Conservation (phyloP, 2,329 filamentous ascomycete species). For the Phialocephala subalpina region DNA sequence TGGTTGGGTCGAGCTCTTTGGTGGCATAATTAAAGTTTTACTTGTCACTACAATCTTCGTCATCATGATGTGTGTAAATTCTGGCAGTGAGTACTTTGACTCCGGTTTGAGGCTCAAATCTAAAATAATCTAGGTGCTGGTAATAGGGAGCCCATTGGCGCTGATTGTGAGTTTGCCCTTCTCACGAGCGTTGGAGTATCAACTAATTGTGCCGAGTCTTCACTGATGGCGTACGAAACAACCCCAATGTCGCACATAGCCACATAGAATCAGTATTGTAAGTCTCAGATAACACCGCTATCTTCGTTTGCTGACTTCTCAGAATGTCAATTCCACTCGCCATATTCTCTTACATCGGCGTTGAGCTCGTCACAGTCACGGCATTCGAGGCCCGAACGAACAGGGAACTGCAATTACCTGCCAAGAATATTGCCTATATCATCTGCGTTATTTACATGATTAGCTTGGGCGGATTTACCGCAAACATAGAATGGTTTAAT, state of each 20-base stretch:
- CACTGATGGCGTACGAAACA: conserved; percentile 30
- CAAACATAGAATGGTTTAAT: conserved; percentile 24
- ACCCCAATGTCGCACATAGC: conserved; percentile 37
- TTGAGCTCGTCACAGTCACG: conserved; percentile 46
- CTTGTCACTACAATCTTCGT: conserved; percentile 18
- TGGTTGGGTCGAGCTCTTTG: conserved; percentile 24
- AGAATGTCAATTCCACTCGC: conserved; percentile 44
- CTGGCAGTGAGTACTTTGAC: conserved; percentile 9
- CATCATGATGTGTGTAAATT: conserved; percentile 24
- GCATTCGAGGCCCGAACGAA: conserved; percentile 44
- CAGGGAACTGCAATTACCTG: conserved; percentile 35
- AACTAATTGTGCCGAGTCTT: conserved; percentile 14
- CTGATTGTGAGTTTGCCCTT: neutral
- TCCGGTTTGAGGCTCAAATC: neutral
- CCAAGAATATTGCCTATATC: conserved; percentile 38
- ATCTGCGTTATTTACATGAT: conserved; percentile 16
- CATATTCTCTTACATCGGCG: conserved; percentile 45
- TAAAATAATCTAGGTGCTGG: neutral
- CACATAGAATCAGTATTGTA: conserved; percentile 42
- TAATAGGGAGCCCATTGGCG: neutral
- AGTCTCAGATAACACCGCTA: conserved; percentile 18
- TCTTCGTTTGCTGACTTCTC: neutral
- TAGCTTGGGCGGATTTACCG: conserved; percentile 9
- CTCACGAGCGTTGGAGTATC: too few species aligned
- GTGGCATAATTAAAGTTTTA: conserved; percentile 19